Evolutionary conservation across 2,329 filamentous ascomycete species (phyloP).

Genomic region (Diaporthe australafricana): DNA sequence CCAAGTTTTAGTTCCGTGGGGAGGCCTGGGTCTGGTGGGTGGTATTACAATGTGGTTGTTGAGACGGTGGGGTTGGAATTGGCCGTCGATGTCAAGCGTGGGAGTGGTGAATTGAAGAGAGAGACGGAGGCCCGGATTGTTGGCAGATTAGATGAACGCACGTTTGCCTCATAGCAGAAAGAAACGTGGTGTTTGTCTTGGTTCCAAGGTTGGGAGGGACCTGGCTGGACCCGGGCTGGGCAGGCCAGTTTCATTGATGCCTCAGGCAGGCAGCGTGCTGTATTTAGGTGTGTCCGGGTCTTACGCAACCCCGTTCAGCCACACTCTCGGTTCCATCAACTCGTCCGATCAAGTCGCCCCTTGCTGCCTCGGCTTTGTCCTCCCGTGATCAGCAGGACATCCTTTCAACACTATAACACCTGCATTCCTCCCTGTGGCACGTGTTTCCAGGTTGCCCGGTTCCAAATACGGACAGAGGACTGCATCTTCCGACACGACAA

Average conservation of each 20-base stretch:
- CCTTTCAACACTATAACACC: constrained; percentile 7
- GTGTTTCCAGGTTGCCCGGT: background rate
- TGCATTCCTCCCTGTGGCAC: constrained; percentile 9
- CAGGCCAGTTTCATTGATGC: constrained; percentile 19
- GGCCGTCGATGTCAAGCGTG: constrained; percentile 14
- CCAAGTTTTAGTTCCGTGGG: constrained; percentile 22
- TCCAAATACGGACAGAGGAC: background rate
- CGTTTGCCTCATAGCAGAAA: constrained; percentile 16
- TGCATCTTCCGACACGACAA: background rate
- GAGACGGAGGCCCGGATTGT: background rate
- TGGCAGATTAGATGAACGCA: constrained; percentile 24
- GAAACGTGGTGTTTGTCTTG: constrained; percentile 30
- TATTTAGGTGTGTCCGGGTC: background rate
- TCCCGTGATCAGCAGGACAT: constrained; percentile 10
- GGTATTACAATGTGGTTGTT: constrained; percentile 19
- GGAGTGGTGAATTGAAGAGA: constrained; percentile 1
- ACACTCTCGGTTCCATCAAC: constrained; percentile 17
- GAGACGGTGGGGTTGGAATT: background rate
- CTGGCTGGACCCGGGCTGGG: background rate
- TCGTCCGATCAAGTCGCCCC: constrained; percentile 25
- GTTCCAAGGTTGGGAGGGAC: background rate
- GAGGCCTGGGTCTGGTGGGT: constrained; percentile 15
- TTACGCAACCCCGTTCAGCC: constrained; percentile 24
- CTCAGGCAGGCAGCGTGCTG: constrained; percentile 1
- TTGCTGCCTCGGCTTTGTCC: constrained; percentile 21